phyloP scores from a whole-genome alignment of 1,139 yeast genomes.

The Debaryomycetaceae sp. region DNA sequence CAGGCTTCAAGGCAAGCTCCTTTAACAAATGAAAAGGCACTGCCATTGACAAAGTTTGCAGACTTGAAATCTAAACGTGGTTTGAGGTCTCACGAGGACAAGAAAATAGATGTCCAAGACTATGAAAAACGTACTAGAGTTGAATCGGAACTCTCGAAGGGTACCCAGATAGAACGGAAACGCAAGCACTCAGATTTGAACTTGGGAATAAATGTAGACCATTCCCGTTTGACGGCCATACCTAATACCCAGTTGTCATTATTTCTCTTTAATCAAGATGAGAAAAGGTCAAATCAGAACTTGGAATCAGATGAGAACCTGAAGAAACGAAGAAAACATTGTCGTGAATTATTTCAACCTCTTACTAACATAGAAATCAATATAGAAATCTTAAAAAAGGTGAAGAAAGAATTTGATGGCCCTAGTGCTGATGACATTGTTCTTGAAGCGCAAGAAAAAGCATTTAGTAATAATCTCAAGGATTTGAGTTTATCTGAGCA shows the following conservation, averaged over 20 bases:
- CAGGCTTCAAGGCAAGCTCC: not conserved
- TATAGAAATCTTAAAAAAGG: slow-evolving; percentile 41
- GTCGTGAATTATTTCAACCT: slow-evolving; percentile 23
- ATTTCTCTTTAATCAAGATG: slow-evolving; percentile 14
- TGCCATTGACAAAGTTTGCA: not conserved
- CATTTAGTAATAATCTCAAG: slow-evolving; percentile 41
- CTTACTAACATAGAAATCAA: slow-evolving; percentile 49
- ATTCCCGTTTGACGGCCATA: slow-evolving; percentile 14
- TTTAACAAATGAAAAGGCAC: not conserved
- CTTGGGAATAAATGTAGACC: slow-evolving; percentile 13
- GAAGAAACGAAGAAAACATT: slow-evolving; percentile 22
- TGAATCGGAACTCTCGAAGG: not conserved
- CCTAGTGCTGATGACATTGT: slow-evolving; percentile 87
- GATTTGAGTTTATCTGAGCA: slow-evolving; percentile 21
- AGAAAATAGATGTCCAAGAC: no score
- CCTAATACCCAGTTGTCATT: slow-evolving; percentile 18
- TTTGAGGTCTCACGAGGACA: not conserved
- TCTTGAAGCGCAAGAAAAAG: slow-evolving; percentile 56
- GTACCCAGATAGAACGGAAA: not conserved
- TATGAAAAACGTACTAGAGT: no score
- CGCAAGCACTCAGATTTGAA: not conserved
- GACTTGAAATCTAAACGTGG: not conserved
- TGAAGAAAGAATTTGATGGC: slow-evolving; percentile 53
- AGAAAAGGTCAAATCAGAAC: slow-evolving; percentile 3
- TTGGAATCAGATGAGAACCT: slow-evolving; percentile 12